Evolutionary conservation across 1,284 basidiomycete genomes (phyloP).

Genomic region (Leccinum huronense): DNA sequence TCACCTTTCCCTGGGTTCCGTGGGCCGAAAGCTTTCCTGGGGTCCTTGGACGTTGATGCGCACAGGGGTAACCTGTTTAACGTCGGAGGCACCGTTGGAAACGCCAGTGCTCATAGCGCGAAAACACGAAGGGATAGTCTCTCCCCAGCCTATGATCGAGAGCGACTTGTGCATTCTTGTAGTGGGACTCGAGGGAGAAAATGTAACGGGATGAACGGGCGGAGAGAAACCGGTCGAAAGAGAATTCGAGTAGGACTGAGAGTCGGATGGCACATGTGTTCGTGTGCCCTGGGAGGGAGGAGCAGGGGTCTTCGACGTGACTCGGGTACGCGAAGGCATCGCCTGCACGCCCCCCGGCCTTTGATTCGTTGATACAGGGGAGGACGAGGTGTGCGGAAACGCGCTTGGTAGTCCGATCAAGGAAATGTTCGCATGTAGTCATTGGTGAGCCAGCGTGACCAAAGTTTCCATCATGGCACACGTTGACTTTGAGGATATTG

Average conservation of each 20-base stretch:
- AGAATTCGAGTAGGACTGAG: constrained; percentile 24
- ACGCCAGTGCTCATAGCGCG: constrained; percentile 27
- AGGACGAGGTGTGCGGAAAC: constrained; percentile 30
- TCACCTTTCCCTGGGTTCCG: constrained; percentile 13
- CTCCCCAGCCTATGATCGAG: constrained; percentile 12
- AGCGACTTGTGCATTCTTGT: constrained; percentile 19
- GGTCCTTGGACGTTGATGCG: constrained; percentile 19
- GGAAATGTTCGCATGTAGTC: constrained; percentile 16
- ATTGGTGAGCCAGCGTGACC: background rate
- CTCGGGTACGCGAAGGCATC: constrained; percentile 40
- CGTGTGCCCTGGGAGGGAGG: constrained; percentile 26
- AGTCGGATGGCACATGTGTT: constrained; percentile 23
- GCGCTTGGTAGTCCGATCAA: constrained; percentile 35
- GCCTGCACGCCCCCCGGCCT: constrained; percentile 28
- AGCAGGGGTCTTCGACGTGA: constrained; percentile 29
- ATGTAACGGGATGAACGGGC: constrained; percentile 24
- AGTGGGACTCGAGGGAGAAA: constrained; percentile 28
- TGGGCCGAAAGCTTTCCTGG: constrained; percentile 21
- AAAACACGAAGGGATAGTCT: constrained; percentile 19
- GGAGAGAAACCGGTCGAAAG: constrained; percentile 22
- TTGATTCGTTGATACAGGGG: constrained; percentile 29
- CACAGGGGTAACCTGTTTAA: constrained; percentile 18
- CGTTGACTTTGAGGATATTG: constrained; percentile 43
- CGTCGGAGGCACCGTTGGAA: constrained; percentile 4
- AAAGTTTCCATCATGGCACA: constrained; percentile 41